phyloP scores from a whole-genome alignment of 2,329 filamentous ascomycete genomes.

The Paecilomyces variotii region DNA sequence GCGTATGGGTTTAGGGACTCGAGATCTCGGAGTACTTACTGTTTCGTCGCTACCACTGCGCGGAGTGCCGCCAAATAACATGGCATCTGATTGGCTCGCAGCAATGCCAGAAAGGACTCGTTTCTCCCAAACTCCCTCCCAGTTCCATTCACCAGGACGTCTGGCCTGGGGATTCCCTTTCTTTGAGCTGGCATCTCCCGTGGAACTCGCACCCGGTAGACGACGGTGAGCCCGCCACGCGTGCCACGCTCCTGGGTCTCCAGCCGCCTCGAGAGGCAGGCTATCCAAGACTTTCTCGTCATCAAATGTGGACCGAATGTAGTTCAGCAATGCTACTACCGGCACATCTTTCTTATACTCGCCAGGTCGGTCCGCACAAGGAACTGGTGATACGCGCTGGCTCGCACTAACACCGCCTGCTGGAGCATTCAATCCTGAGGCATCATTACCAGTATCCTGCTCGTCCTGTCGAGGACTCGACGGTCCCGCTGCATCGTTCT shows the following conservation, averaged over 20 bases:
- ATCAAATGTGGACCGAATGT: slow-evolving; percentile 76
- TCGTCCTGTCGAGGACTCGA: slow-evolving; percentile 2
- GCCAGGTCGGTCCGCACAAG: slow-evolving; percentile 9
- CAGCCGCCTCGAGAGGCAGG: slow-evolving; percentile 71
- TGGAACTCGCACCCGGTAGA: slow-evolving; percentile 7
- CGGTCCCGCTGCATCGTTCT: slow-evolving; percentile 3
- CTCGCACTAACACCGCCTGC: not conserved
- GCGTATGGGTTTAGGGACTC: slow-evolving; percentile 1
- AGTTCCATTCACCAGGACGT: slow-evolving; percentile 83
- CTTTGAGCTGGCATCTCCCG: slow-evolving; percentile 21
- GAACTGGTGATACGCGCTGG: slow-evolving; percentile 7
- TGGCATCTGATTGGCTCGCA: slow-evolving; percentile 67
- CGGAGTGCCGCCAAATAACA: slow-evolving; percentile 62
- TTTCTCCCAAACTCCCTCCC: slow-evolving; percentile 95
- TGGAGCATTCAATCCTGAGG: not conserved
- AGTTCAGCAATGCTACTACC: slow-evolving; percentile 64
- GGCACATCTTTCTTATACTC: slow-evolving; percentile 39
- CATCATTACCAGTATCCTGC: not conserved
- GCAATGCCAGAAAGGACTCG: slow-evolving; percentile 73
- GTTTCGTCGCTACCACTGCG: slow-evolving; percentile 57
- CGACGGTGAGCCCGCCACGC: slow-evolving; percentile 73
- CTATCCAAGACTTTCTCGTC: slow-evolving; percentile 68
- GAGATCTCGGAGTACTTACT: slow-evolving; percentile 43
- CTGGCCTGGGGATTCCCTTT: slow-evolving; percentile 41
- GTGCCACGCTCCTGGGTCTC: slow-evolving; percentile 87